Evolutionary conservation across 352 stramenopile species (phyloP).

Genomic region (Globisporangium solare): DNA sequence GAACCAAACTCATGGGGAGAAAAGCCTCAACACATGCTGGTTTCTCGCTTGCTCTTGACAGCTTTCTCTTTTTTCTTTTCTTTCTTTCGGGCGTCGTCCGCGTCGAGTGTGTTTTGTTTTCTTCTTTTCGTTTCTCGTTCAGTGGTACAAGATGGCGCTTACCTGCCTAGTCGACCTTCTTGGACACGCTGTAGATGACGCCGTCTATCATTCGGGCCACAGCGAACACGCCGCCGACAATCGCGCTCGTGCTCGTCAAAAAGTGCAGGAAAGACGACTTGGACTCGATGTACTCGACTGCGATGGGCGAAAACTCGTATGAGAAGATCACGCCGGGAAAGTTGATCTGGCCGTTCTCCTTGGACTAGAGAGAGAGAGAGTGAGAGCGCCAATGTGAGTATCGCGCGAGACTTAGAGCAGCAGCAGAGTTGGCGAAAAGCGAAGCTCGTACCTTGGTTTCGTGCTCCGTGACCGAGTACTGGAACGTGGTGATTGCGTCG

Average conservation of each 20-base stretch:
- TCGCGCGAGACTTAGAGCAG: background rate
- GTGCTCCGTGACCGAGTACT: slow-evolving; percentile 88
- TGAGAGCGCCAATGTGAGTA: background rate
- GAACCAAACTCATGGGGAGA: slow-evolving; percentile 3
- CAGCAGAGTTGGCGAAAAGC: background rate
- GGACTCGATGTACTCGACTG: slow-evolving; percentile 83
- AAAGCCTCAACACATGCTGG: background rate
- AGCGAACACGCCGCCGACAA: slow-evolving; percentile 83
- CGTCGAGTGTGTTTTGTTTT: too few species aligned
- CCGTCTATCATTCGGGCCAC: slow-evolving; percentile 84
- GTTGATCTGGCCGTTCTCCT: slow-evolving; percentile 45
- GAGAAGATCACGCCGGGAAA: slow-evolving; percentile 86
- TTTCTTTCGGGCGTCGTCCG: background rate
- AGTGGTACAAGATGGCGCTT: background rate
- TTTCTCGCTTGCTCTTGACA: slow-evolving; percentile 1
- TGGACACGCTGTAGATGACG: slow-evolving; percentile 87
- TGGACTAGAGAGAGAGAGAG: slow-evolving; percentile 10
- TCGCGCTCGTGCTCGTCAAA: slow-evolving; percentile 83
- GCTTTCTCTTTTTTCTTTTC: background rate
- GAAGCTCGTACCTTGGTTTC: slow-evolving; percentile 30
- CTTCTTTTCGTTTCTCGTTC: background rate
- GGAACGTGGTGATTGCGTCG: slow-evolving; percentile 61
- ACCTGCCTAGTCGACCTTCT: slow-evolving; percentile 73
- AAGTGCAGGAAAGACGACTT: slow-evolving; percentile 85
- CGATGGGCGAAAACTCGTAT: slow-evolving; percentile 89